phyloP scores from a whole-genome alignment of 2,329 filamentous ascomycete genomes.

The Trichophyton rubrum region DNA sequence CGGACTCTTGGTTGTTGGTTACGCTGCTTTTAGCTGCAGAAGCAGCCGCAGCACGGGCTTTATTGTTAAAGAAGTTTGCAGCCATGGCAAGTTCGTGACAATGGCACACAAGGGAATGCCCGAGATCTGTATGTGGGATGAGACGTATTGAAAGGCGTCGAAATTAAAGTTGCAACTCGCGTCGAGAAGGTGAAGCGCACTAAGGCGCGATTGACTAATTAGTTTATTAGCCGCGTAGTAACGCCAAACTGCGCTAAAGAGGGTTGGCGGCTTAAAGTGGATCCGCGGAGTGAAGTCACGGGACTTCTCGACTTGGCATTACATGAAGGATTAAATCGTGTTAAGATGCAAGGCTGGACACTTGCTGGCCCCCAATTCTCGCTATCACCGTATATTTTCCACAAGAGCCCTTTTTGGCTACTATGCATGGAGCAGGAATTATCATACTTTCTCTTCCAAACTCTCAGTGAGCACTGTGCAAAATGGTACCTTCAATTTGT shows the following conservation, averaged over 20 bases:
- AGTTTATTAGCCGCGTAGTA: neutral
- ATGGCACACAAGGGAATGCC: neutral
- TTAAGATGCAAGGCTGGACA: neutral
- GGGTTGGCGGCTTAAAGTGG: neutral
- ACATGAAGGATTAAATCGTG: neutral
- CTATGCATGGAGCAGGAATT: too few relatives aligned
- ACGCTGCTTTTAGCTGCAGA: constrained; percentile 54
- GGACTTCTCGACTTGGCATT: neutral
- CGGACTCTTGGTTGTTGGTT: constrained; percentile 44
- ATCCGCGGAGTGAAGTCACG: neutral
- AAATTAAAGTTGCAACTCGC: neutral
- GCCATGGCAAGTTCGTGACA: constrained; percentile 31
- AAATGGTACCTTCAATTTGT: too few relatives aligned
- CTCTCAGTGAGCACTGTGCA: too few relatives aligned
- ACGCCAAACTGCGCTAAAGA: neutral
- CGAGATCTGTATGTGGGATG: neutral
- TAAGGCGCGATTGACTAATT: neutral
- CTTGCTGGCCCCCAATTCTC: neutral
- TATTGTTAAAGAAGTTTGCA: constrained; percentile 91
- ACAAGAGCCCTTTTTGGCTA: too few relatives aligned
- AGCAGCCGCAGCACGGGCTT: constrained; percentile 65
- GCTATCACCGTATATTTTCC: neutral
- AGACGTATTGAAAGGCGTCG: neutral
- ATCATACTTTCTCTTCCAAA: too few relatives aligned
- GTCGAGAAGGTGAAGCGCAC: neutral